phyloP scores from a whole-genome alignment of 441 rosid species.

The Corymbia calophylla region DNA sequence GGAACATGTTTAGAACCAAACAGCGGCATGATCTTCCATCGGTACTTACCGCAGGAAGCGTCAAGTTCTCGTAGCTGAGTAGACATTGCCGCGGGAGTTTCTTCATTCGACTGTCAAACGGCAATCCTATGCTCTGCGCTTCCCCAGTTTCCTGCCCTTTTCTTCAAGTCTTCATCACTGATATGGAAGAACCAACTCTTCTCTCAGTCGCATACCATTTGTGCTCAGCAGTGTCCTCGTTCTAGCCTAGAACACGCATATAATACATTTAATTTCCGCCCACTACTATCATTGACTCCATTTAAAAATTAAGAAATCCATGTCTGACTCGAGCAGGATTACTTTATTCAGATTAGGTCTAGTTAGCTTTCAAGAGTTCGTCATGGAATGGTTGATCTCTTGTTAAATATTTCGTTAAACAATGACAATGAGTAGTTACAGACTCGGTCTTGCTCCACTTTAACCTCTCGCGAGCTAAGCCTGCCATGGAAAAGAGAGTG shows the following conservation, averaged over 20 bases:
- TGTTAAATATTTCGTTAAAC: neutral
- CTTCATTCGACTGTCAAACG: constrained; percentile 9
- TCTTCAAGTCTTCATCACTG: neutral
- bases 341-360: neutral
- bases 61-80: constrained; percentile 38
- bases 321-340: neutral
- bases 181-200: neutral
- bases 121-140: neutral
- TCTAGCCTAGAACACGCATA: neutral
- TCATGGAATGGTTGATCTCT: neutral
- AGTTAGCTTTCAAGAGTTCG: neutral
- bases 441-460: neutral
- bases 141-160: neutral
- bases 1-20: neutral
- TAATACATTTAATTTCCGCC: neutral
- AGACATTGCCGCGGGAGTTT: constrained; percentile 23
- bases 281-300: neutral
- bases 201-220: neutral
- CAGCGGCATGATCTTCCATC: neutral
- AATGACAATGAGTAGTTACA: neutral
- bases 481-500: neutral
- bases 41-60: constrained; percentile 38
- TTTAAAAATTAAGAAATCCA: neutral
- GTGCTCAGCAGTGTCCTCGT: neutral
- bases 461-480: neutral